Conservation (phyloP, 2,329 filamentous ascomycete genomes). For the Cordyceps cateniannulata region DNA sequence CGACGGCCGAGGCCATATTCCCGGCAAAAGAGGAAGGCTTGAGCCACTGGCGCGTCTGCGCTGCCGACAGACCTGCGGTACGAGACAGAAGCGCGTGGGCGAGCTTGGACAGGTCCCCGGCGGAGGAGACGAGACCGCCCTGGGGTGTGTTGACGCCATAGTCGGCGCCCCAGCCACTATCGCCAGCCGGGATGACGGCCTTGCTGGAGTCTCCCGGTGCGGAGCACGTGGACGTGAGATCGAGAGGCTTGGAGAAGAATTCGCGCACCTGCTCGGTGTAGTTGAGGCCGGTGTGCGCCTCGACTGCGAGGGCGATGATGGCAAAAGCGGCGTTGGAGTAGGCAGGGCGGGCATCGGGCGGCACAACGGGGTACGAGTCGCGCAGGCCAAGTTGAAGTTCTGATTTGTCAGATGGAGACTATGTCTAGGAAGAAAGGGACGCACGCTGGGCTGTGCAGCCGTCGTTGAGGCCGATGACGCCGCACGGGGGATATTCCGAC, state of each 20-base stretch:
- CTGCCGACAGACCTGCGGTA: conserved; percentile 17
- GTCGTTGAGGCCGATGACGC: conserved; percentile 28
- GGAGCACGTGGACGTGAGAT: conserved; percentile 17
- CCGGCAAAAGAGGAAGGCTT: conserved; percentile 28
- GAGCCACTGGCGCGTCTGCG: conserved; percentile 26
- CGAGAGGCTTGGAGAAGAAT: conserved; percentile 15
- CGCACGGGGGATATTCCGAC: conserved; percentile 29
- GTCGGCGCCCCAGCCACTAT: conserved; percentile 28
- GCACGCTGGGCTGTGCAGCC: conserved; percentile 28
- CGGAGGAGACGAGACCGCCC: conserved; percentile 29
- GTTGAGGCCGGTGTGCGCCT: conserved; percentile 23
- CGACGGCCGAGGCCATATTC: conserved; percentile 24
- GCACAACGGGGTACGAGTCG: conserved; percentile 22
- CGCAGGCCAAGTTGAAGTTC: conserved; percentile 28
- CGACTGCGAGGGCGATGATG: conserved; percentile 29
- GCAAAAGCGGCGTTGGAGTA: conserved; percentile 37
- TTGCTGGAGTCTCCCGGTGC: conserved; percentile 24
- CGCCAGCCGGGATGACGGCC: conserved; percentile 28
- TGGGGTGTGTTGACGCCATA: conserved; percentile 28
- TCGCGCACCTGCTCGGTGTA: conserved; percentile 23
- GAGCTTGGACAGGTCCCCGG: conserved; percentile 26
- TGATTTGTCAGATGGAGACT: conserved; percentile 10
- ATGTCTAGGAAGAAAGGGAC: background rate
- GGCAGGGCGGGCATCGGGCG: conserved; percentile 27
- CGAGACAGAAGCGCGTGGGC: conserved; percentile 23